These are phyloP conservation scores for Cladobotryum protrusum DNA, from an alignment of 2,329 filamentous ascomycete species.

Conservation along the genomic window DNA sequence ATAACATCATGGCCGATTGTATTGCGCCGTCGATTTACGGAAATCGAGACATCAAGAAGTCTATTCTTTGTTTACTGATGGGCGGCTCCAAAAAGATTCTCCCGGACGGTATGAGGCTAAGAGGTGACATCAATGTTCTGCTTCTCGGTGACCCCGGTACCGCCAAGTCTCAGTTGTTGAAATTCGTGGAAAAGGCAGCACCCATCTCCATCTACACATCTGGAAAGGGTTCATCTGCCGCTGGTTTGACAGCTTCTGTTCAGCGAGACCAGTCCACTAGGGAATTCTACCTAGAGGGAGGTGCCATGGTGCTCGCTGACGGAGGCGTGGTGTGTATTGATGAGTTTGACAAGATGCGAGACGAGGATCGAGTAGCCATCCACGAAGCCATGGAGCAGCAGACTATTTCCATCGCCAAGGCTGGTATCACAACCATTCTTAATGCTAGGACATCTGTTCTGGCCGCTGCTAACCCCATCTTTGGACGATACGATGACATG, in stretches of 20 bases:
- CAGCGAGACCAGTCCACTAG: constrained; percentile 86
- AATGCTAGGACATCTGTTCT: constrained; percentile 94
- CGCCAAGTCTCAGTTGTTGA: constrained; percentile 92
- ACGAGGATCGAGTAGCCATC: constrained; percentile 95
- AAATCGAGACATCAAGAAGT: constrained; percentile 93
- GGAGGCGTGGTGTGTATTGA: constrained; percentile 97
- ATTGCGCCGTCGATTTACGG: constrained; percentile 98
- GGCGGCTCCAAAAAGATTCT: constrained; percentile 97
- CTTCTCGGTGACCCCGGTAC: constrained; percentile 96
- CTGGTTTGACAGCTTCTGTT: constrained; percentile 94
- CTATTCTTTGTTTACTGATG: constrained; percentile 86
- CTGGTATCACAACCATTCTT: constrained; percentile 95
- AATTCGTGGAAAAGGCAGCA: constrained; percentile 94
- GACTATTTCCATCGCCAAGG: constrained; percentile 97
- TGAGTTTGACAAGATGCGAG: constrained; percentile 99
- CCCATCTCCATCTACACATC: constrained; percentile 98
- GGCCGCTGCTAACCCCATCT: constrained; percentile 94
- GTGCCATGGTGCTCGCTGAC: constrained; percentile 96
- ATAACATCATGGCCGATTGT: constrained; percentile 80
- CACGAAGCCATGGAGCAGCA: constrained; percentile 99
- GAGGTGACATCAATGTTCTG: constrained; percentile 97
- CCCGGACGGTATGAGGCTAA: constrained; percentile 93
- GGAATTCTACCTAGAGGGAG: constrained; percentile 96
- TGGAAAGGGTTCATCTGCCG: constrained; percentile 94
- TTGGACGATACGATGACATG: constrained; percentile 95